Conservation (phyloP, 768 basidiomycete species). For the Termitomyces sp. region DNA sequence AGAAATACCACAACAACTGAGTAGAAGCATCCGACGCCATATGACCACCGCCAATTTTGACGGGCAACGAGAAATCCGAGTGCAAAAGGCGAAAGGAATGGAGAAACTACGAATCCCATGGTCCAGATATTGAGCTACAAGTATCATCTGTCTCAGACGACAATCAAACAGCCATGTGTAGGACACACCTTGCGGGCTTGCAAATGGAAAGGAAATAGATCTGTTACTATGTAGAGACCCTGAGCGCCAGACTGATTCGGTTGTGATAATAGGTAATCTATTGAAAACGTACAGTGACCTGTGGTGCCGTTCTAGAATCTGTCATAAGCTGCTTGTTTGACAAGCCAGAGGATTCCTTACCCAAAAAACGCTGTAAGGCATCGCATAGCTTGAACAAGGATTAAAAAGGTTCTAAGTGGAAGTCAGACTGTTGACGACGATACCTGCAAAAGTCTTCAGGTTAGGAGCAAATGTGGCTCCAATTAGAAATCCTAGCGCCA, state of each 20-base stretch:
- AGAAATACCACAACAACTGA: constrained; percentile 46
- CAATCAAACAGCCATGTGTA: neutral
- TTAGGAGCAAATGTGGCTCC: constrained; percentile 50
- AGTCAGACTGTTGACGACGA: neutral
- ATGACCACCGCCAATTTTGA: constrained; percentile 59
- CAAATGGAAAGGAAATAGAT: constrained; percentile 55
- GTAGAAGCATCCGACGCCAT: constrained; percentile 62
- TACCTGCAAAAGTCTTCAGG: constrained; percentile 38
- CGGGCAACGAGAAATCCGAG: constrained; percentile 66
- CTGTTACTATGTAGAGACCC: constrained; percentile 47
- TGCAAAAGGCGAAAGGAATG: constrained; percentile 59
- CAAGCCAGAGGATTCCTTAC: constrained; percentile 2
- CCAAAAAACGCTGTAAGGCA: constrained; percentile 30
- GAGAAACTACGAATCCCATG: constrained; percentile 66
- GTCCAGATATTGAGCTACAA: constrained; percentile 64
- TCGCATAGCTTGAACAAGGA: constrained; percentile 20
- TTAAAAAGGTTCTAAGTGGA: neutral
- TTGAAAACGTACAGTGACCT: constrained; percentile 33
- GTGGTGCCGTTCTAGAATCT: constrained; percentile 39
- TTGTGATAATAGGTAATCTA: neutral
- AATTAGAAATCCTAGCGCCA: constrained; percentile 46
- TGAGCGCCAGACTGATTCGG: constrained; percentile 5
- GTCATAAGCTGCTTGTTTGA: neutral
- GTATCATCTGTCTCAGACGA: neutral
- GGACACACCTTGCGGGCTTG: constrained; percentile 45